Conservation (phyloP, 2,329 filamentous ascomycete genomes). For the Pezicula radicicola region DNA sequence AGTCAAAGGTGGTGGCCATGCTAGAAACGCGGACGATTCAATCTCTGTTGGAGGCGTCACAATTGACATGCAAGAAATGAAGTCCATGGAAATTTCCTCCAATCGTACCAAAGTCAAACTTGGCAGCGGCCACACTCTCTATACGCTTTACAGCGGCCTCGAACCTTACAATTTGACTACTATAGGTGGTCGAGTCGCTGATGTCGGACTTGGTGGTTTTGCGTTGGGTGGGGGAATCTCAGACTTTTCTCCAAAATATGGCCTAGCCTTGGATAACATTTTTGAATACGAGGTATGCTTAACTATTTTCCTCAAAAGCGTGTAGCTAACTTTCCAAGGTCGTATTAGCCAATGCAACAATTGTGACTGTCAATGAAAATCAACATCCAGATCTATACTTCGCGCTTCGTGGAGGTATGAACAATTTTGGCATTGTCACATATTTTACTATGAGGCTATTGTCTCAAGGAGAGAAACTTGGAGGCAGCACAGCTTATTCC, state of each 20-base stretch:
- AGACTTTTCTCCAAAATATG: slow-evolving; percentile 7
- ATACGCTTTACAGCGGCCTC: slow-evolving; percentile 23
- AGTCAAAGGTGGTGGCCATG: slow-evolving; percentile 37
- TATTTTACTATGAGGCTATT: slow-evolving; percentile 30
- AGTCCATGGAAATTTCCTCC: slow-evolving; percentile 21
- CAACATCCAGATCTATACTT: slow-evolving; percentile 32
- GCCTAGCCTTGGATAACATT: slow-evolving; percentile 11
- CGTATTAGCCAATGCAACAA: slow-evolving; percentile 3
- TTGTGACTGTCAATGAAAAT: slow-evolving; percentile 19
- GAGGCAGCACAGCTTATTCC: background rate
- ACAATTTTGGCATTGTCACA: slow-evolving; percentile 37
- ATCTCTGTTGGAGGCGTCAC: slow-evolving; percentile 28
- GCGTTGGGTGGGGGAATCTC: slow-evolving; percentile 12
- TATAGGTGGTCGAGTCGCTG: slow-evolving; percentile 8
- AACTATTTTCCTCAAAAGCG: background rate
- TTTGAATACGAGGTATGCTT: slow-evolving; percentile 8
- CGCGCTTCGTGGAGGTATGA: slow-evolving; percentile 33
- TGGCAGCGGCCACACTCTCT: slow-evolving; percentile 23
- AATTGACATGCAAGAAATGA: slow-evolving; percentile 29
- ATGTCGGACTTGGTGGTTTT: slow-evolving; percentile 13
- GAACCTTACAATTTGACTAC: slow-evolving; percentile 13
- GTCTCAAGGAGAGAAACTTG: slow-evolving; percentile 3
- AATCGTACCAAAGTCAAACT: slow-evolving; percentile 21
- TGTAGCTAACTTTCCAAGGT: background rate
- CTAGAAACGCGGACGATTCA: slow-evolving; percentile 30